Evolutionary conservation across 2,329 filamentous ascomycete genomes (phyloP).

Genomic region (Onygenales sp.): DNA sequence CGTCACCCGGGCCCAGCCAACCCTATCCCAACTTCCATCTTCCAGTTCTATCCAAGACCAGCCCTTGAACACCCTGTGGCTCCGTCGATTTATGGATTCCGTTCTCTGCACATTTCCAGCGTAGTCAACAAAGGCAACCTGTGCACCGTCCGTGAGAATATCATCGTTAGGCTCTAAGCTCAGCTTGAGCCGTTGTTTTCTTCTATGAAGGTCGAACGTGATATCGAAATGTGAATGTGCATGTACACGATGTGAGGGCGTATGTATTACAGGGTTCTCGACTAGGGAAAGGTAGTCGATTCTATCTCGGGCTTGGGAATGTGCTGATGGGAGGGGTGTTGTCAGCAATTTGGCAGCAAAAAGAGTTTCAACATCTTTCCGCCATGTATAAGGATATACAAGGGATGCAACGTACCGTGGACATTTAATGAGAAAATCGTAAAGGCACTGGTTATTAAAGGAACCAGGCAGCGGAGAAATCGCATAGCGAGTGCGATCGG

Average conservation of each 20-base stretch:
- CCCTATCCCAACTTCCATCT: constrained; percentile 62
- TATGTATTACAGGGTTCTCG: constrained; percentile 66
- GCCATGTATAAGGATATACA: not conserved
- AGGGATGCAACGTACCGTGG: constrained; percentile 9
- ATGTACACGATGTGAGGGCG: constrained; percentile 68
- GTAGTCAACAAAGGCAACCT: constrained; percentile 59
- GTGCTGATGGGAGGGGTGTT: constrained; percentile 36
- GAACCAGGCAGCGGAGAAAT: constrained; percentile 17
- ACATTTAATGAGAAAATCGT: constrained; percentile 16
- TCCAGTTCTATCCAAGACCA: constrained; percentile 59
- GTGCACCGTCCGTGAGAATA: constrained; percentile 67
- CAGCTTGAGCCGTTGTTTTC: constrained; percentile 63
- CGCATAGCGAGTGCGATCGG: constrained; percentile 16
- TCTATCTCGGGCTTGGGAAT: constrained; percentile 67
- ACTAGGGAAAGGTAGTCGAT: constrained; percentile 64
- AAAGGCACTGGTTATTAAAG: constrained; percentile 18
- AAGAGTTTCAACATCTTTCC: not conserved
- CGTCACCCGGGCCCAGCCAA: constrained; percentile 78
- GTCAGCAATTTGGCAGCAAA: constrained; percentile 5
- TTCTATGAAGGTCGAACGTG: constrained; percentile 63
- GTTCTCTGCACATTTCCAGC: constrained; percentile 59
- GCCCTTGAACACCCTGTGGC: constrained; percentile 79
- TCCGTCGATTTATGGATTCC: constrained; percentile 62
- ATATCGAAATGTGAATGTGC: constrained; percentile 77
- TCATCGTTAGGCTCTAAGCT: constrained; percentile 84